A percentile compares a stretch with the other conserved stretches of the same genome.
Conservation (phyloP, 2,329 filamentous ascomycete species). For the Fusarium hostae region DNA sequence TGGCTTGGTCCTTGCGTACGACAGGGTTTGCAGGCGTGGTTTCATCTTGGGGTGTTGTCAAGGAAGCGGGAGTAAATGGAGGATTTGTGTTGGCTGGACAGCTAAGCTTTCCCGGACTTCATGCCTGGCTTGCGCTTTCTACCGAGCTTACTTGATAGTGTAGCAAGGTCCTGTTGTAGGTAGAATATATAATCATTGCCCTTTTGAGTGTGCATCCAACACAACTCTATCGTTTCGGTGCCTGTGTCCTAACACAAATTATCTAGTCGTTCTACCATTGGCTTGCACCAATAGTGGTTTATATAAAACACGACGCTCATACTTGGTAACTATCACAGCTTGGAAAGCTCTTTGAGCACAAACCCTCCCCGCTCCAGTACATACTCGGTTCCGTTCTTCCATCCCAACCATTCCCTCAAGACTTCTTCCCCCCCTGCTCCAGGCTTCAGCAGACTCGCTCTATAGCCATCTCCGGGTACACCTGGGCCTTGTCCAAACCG, state of each 20-base stretch:
- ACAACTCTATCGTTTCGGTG: background rate
- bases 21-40: constrained; percentile 6
- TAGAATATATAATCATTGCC: constrained; percentile 43
- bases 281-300: background rate
- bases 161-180: constrained; percentile 39
- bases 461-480: constrained; percentile 75
- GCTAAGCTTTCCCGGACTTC: constrained; percentile 22
- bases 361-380: constrained; percentile 72
- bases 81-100: constrained; percentile 10
- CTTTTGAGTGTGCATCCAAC: background rate
- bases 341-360: constrained; percentile 56
- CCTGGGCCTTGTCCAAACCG: constrained; percentile 72
- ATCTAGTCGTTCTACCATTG: background rate
- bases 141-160: constrained; percentile 12
- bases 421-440: constrained; percentile 79
- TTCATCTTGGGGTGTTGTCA: constrained; percentile 15
- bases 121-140: constrained; percentile 25
- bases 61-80: constrained; percentile 30
- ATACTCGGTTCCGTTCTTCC: constrained; percentile 78
- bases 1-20: constrained; percentile 15
- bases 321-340: constrained; percentile 42
- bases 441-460: constrained; percentile 66
- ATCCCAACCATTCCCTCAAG: constrained; percentile 79
- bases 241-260: background rate
- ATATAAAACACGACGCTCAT: background rate